Evolutionary conservation across 139 green algal genomes (phyloP).

Genomic region (Chlorella sp.): DNA sequence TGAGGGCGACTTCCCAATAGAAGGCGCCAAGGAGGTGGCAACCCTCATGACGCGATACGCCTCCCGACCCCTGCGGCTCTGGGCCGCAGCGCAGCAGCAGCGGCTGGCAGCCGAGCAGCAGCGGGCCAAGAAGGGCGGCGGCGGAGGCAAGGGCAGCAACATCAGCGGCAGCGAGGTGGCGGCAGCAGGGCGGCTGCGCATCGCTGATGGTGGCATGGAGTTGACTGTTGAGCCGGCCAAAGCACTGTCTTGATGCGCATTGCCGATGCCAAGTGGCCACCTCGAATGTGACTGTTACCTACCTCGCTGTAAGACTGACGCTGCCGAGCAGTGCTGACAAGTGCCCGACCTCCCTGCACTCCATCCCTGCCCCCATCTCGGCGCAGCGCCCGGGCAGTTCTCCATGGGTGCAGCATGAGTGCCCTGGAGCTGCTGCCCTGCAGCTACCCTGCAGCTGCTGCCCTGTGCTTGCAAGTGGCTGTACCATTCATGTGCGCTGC

Average conservation of each 20-base stretch:
- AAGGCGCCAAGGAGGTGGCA: conserved; percentile 76
- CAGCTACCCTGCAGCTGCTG: no score
- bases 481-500: no score
- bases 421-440: no score
- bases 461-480: no score
- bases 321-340: no score
- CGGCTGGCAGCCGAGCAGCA: background rate
- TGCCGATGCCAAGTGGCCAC: no score
- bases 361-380: no score
- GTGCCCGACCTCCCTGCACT: no score
- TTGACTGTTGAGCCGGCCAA: conserved; percentile 8
- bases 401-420: no score
- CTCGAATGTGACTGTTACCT: no score
- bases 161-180: background rate
- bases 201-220: background rate
- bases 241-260: background rate
- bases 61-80: conserved; percentile 53
- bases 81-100: conserved; percentile 24
- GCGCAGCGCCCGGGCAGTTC: no score
- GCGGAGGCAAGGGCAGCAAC: background rate
- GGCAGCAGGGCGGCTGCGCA: background rate
- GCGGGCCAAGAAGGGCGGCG: background rate
- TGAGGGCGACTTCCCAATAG: conserved; percentile 71
- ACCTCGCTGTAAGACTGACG: no score
- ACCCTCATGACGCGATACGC: conserved; percentile 67